Evolutionary conservation across 805 yeast species (phyloP).

Genomic region (Candida golubevii): DNA sequence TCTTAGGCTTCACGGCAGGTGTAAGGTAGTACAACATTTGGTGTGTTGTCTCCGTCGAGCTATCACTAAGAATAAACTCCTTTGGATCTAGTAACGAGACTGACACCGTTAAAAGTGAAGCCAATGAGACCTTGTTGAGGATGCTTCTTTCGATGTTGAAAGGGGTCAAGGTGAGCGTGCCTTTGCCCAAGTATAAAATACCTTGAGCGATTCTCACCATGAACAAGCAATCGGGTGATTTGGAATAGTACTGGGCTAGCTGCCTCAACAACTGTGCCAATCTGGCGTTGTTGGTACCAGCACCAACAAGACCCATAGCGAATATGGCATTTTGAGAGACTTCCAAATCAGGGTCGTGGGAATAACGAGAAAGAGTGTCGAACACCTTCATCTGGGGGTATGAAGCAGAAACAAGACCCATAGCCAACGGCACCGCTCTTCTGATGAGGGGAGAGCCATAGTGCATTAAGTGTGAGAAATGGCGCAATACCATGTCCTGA

Average conservation of each 20-base stretch:
- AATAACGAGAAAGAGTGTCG: constrained; percentile 91
- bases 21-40: constrained; percentile 80
- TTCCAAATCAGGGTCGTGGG: constrained; percentile 91
- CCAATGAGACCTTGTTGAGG: constrained; percentile 82
- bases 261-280: constrained; percentile 93
- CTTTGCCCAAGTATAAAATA: constrained; percentile 91
- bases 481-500: constrained; percentile 94
- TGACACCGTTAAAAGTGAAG: constrained; percentile 79
- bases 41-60: constrained; percentile 49
- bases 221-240: constrained; percentile 86
- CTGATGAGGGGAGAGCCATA: constrained; percentile 90
- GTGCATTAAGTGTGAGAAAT: constrained; percentile 96
- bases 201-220: constrained; percentile 96
- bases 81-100: constrained; percentile 84
- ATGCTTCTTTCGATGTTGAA: constrained; percentile 86
- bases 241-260: constrained; percentile 86
- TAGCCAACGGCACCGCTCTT: constrained; percentile 95
- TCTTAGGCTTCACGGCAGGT: constrained; percentile 88
- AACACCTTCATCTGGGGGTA: constrained; percentile 96
- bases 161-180: constrained; percentile 85
- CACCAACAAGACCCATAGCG: constrained; percentile 97
- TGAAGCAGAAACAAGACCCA: constrained; percentile 90
- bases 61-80: constrained; percentile 69
- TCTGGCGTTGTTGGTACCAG: constrained; percentile 98
- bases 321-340: constrained; percentile 94